phyloP scores from a whole-genome alignment of 1,139 yeast genomes.

The Wickerhamomyces sp. region DNA sequence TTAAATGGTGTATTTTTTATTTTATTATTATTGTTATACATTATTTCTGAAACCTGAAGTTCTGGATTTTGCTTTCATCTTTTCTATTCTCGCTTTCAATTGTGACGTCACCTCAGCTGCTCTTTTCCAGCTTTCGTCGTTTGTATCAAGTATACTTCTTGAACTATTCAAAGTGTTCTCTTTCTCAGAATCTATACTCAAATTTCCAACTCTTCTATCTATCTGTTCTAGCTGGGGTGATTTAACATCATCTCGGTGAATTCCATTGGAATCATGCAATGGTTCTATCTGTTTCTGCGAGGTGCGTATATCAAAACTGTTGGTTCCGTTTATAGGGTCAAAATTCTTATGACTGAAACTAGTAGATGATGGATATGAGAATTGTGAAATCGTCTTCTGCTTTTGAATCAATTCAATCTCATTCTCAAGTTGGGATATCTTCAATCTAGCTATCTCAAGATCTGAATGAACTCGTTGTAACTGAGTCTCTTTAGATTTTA shows the following conservation, averaged over 20 bases:
- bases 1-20: neutral
- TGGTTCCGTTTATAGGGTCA: constrained; percentile 6
- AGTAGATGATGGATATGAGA: constrained; percentile 1
- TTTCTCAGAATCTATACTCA: constrained; percentile 21
- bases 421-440: constrained; percentile 47
- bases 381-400: constrained; percentile 16
- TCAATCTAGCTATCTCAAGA: constrained; percentile 47
- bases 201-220: constrained; percentile 20
- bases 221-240: constrained; percentile 18
- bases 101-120: constrained; percentile 90
- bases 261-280: constrained; percentile 18
- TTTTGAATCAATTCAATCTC: constrained; percentile 43
- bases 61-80: constrained; percentile 72
- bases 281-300: constrained; percentile 11
- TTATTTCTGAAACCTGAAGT: constrained; percentile 10
- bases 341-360: constrained; percentile 2
- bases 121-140: constrained; percentile 78
- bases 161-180: constrained; percentile 16
- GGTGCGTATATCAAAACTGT: too few species aligned
- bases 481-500: constrained; percentile 67
- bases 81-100: constrained; percentile 80
- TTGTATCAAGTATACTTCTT: constrained; percentile 29
- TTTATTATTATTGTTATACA: neutral
- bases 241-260: neutral
- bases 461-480: constrained; percentile 56